A percentile compares a stretch with the other conserved stretches of the same genome.
Conservation (phyloP, 1,284 basidiomycete species). For the Porodaedalea pini region DNA sequence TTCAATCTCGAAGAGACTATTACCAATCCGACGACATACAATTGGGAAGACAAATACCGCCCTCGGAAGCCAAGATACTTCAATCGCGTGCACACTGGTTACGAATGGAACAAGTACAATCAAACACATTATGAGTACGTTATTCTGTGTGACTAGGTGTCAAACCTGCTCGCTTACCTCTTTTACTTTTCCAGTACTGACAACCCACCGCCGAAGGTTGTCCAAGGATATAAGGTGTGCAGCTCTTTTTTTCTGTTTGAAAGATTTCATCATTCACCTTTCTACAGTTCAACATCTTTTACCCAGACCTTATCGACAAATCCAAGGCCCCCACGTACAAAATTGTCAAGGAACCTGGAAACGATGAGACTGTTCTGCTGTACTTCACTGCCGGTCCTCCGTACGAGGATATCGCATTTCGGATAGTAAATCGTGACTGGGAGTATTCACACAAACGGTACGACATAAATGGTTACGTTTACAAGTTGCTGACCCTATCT, state of each 20-base stretch:
- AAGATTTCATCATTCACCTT: constrained; percentile 16
- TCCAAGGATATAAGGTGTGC: constrained; percentile 93
- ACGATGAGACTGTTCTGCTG: constrained; percentile 91
- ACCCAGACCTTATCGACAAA: constrained; percentile 96
- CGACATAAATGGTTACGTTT: constrained; percentile 21
- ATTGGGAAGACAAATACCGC: constrained; percentile 98
- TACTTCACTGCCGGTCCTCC: constrained; percentile 97
- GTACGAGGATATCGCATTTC: constrained; percentile 98
- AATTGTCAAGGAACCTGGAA: constrained; percentile 86
- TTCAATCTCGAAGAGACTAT: constrained; percentile 91
- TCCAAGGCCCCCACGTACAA: constrained; percentile 94
- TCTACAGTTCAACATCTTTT: constrained; percentile 87
- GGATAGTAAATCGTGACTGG: constrained; percentile 97
- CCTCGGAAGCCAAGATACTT: constrained; percentile 99
- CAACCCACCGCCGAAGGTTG: constrained; percentile 95
- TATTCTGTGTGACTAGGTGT: constrained; percentile 7
- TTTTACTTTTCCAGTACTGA: constrained; percentile 59
- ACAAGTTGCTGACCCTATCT: constrained; percentile 17
- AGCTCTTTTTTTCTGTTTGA: constrained; percentile 22
- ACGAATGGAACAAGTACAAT: constrained; percentile 99
- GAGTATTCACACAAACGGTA: constrained; percentile 95
- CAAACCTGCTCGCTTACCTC: constrained; percentile 6
- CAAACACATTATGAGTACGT: constrained; percentile 97
- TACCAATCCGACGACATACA: constrained; percentile 78
- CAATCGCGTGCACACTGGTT: constrained; percentile 99